Base-by-base conservation (phyloP, 176 grass and related monocot genomes). In the Puccinellia tenuiflora region DNA sequence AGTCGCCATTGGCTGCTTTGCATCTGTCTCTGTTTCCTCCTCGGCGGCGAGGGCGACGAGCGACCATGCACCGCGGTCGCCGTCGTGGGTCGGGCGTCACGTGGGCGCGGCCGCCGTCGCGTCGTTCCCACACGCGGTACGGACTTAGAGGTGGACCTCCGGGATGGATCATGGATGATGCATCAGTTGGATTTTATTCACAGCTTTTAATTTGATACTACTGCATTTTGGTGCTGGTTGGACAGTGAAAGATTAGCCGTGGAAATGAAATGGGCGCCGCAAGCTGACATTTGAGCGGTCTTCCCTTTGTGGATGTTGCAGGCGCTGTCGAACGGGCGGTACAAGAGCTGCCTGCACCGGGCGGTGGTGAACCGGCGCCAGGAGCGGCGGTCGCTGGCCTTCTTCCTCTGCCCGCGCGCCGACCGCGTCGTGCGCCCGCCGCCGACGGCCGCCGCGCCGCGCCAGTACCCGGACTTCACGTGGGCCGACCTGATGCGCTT, bases 261-360 rank as follows among this genome's bases (percentile, higher is more conserved):
- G 7, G 6, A 20, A 54, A n/a, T n/a, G 33, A 4, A 34, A 34
- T 56, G 21, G 53, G 53, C 53, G 8, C 53, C 53, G 21, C 22
- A 57, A 57, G 9, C 54, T 25, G 54, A 24, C 54, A 12, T 13
- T 3, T 2, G 25, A 66, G 30, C 63, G 63, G 15, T 66, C 30
- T 35, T n/a, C n/a, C 24, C 12, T 13, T 34, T 16, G 1, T 34
- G 47, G 26, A 25, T 76, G 22, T 3, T 37, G 83, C 85, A 97
- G 95, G 95, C 95, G 1, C 66, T 97, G 78, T 97, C 92, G 6
- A 97, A 97, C 42, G 96, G 96, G 84, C 81, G 84, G 80, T 95
- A 93, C 76, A 95, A 90, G 88, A 98, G 95, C 86, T 98, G 95
- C 89, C 87, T 98, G 22, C 96, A 98, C 82, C 86, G 96, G 0